Percentiles rank a stretch among this genome's conserved stretches.
These are phyloP conservation scores for Trichoderma breve DNA, from an alignment of 2,329 filamentous ascomycete species.

Conservation along the genomic window DNA sequence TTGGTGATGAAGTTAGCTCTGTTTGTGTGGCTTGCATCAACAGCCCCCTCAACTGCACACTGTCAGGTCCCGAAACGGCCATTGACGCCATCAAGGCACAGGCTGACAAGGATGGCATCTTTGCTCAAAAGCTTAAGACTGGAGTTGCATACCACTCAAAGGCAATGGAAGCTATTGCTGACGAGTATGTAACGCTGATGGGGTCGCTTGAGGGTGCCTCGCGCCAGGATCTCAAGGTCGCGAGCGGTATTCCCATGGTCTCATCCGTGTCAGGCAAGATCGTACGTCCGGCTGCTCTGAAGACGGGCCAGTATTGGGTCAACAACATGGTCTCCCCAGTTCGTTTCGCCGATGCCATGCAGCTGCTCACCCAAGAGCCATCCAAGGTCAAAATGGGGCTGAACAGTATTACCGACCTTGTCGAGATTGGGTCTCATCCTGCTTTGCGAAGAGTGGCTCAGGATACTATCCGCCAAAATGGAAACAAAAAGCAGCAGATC, in stretches of 20 bases:
- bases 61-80: constrained; percentile 27
- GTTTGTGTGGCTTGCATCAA: constrained; percentile 32
- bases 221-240: background rate
- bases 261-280: constrained; percentile 13
- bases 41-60: constrained; percentile 31
- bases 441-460: background rate
- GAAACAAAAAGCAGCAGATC: background rate
- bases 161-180: constrained; percentile 30
- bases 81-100: constrained; percentile 26
- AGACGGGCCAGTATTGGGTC: constrained; percentile 11
- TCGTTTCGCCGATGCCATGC: constrained; percentile 9
- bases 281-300: background rate
- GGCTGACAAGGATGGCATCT: constrained; percentile 28
- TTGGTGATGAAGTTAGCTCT: background rate
- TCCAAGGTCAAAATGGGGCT: background rate
- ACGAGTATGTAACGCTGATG: constrained; percentile 39
- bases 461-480: background rate
- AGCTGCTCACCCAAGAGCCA: background rate
- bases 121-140: constrained; percentile 26
- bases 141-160: constrained; percentile 26
- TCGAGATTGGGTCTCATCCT: constrained; percentile 16
- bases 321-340: constrained; percentile 18
- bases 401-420: background rate
- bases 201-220: background rate
- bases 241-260: background rate